Base-by-base conservation (phyloP, 441 rosid genomes). In the Syzygium syzygioides region DNA sequence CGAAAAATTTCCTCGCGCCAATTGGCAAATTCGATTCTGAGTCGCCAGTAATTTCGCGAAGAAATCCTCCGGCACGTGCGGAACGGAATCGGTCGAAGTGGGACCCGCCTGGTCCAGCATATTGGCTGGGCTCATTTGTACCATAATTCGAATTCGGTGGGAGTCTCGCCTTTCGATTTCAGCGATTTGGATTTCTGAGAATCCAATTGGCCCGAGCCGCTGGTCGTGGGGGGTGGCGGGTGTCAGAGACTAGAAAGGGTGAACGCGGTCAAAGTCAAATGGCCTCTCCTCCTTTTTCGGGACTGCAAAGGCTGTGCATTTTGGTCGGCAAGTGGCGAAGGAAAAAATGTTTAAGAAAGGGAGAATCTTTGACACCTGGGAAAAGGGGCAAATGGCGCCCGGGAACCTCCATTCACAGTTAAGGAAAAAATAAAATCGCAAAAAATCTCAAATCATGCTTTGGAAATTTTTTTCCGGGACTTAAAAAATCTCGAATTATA, bases 241-340 rank as follows among this genome's bases (percentile, higher is more conserved):
- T 41, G 45, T 41, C 45, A 41, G 45, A 5, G 45, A 41, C 45
- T 41, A 41, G 45, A 53, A 26, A 59, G 25, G 64, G n/a, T n/a
- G n/a, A n/a, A n/a, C n/a, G n/a, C n/a, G n/a, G n/a, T n/a, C n/a
- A n/a, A n/a, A 57, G 62, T 57, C 14, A n/a, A 12, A 5, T 59
- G 12, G 26, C 14, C 12, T 11, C 14, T 25, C 26, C 1, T 59
- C 25, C 5, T 2, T 1, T 1, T 3, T 4, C 4, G 12, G 6
- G 66, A 60, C 66, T 60, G 66, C 12, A 60, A 53, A 59, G 13
- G 66, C 0, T 26, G 30, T 59, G 26, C 26, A 26, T 26, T 59
- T 59, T 26, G 64, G 64, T 5, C 28, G 66, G 66, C 66, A 59
- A 59, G 66, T 59, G 66, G 66, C 66, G 0, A 28, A 28, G 66